Conservation (phyloP, 345 rosid species). For the Barbarea vulgaris region DNA sequence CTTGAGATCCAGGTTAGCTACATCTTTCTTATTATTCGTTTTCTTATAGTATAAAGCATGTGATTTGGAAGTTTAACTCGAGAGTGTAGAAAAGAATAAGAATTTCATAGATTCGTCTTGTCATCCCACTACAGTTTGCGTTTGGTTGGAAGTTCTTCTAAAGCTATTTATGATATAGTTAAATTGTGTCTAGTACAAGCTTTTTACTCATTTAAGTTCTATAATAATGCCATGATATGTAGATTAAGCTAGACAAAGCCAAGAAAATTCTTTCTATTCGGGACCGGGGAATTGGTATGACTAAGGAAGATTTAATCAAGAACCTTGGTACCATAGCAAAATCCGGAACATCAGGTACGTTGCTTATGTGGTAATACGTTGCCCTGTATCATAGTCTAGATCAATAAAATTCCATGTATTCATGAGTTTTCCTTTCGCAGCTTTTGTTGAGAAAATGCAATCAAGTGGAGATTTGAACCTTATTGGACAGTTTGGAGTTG, state of each 20-base stretch:
- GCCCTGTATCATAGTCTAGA: not conserved
- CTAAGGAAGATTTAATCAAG: constrained; percentile 95
- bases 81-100: not conserved
- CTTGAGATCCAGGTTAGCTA: constrained; percentile 90
- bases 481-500: constrained; percentile 99
- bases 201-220: not conserved
- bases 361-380: not conserved
- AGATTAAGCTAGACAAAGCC: constrained; percentile 94
- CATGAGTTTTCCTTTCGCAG: constrained; percentile 43
- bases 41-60: not conserved
- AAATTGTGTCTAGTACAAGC: not conserved
- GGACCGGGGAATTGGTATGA: constrained; percentile 98
- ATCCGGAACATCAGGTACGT: constrained; percentile 96
- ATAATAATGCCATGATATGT: constrained; percentile 25
- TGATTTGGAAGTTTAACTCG: not conserved
- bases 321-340: constrained; percentile 98
- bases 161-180: not conserved
- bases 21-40: not conserved
- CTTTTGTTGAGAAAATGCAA: constrained; percentile 99
- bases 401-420: not conserved
- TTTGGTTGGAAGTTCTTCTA: not conserved
- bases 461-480: constrained; percentile 91
- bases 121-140: not conserved
- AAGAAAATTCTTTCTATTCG: constrained; percentile 85
- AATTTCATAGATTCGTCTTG: not conserved